Evolutionary conservation across 2,329 filamentous ascomycete genomes (phyloP).

Genomic region (Calonectria henricotiae): DNA sequence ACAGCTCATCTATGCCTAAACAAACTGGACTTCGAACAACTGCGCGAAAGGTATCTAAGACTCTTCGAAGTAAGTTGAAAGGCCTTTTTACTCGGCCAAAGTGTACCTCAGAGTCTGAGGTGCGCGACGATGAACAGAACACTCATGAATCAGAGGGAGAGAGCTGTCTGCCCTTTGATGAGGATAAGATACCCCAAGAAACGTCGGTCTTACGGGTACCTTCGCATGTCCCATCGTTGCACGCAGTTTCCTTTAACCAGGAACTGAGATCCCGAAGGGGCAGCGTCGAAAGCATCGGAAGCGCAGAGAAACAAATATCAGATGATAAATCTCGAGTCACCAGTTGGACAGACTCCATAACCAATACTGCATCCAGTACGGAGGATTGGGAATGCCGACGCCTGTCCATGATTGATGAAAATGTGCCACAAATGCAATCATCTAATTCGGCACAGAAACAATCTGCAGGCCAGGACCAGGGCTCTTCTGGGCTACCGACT

Average conservation of each 20-base stretch:
- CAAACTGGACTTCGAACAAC: slow-evolving; percentile 64
- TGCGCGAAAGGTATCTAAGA: slow-evolving; percentile 75
- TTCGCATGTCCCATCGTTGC: slow-evolving; percentile 68
- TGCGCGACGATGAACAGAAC: slow-evolving; percentile 27
- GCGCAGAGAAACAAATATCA: slow-evolving; percentile 58
- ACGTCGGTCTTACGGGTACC: slow-evolving; percentile 66
- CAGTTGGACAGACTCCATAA: slow-evolving; percentile 80
- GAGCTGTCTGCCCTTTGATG: slow-evolving; percentile 56
- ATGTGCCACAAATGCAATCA: slow-evolving; percentile 61
- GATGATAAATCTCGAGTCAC: slow-evolving; percentile 78
- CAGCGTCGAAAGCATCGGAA: slow-evolving; percentile 68
- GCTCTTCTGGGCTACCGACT: slow-evolving; percentile 55
- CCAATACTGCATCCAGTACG: slow-evolving; percentile 68
- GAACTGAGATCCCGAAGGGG: slow-evolving; percentile 69
- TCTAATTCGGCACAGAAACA: slow-evolving; percentile 52
- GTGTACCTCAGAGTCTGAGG: slow-evolving; percentile 37
- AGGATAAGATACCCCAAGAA: slow-evolving; percentile 58
- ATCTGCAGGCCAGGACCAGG: slow-evolving; percentile 48
- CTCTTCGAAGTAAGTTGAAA: slow-evolving; percentile 75
- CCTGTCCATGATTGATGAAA: slow-evolving; percentile 77
- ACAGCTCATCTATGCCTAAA: slow-evolving; percentile 49
- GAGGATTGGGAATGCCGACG: slow-evolving; percentile 70
- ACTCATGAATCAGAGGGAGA: slow-evolving; percentile 51
- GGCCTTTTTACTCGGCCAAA: slow-evolving; percentile 56
- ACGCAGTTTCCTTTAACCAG: slow-evolving; percentile 64